phyloP scores from a whole-genome alignment of 2,329 filamentous ascomycete species.

The Ambrosiella cleistominuta region DNA sequence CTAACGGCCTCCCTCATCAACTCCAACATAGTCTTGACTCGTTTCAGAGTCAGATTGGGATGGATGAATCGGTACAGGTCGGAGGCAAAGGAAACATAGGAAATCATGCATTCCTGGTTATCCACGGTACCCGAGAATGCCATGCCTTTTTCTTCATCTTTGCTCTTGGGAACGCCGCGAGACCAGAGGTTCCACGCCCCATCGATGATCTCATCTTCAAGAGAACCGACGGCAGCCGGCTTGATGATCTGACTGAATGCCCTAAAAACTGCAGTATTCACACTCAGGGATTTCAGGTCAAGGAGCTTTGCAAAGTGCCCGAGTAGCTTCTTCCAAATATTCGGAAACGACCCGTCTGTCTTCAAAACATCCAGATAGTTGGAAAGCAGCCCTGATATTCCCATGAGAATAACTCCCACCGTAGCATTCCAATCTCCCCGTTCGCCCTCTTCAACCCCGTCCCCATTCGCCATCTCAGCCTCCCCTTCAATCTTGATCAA shows the following conservation, averaged over 20 bases:
- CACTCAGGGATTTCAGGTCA: constrained; percentile 45
- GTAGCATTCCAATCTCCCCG: constrained; percentile 54
- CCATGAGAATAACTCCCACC: constrained; percentile 54
- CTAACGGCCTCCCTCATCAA: constrained; percentile 56
- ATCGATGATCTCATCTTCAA: constrained; percentile 36
- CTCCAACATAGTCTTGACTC: constrained; percentile 48
- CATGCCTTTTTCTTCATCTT: constrained; percentile 19
- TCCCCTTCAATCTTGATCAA: constrained; percentile 41
- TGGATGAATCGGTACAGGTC: constrained; percentile 65
- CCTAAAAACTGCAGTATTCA: constrained; percentile 54
- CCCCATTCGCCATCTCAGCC: constrained; percentile 6
- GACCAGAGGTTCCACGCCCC: constrained; percentile 56
- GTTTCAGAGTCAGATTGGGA: constrained; percentile 40
- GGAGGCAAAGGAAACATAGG: constrained; percentile 61
- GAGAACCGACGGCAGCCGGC: constrained; percentile 26
- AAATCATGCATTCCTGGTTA: constrained; percentile 68
- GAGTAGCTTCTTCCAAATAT: constrained; percentile 60
- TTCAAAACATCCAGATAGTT: constrained; percentile 61
- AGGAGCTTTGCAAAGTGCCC: constrained; percentile 48
- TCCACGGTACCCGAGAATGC: constrained; percentile 23
- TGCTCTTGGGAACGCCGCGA: constrained; percentile 27
- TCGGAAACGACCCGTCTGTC: constrained; percentile 45
- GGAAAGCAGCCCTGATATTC: constrained; percentile 54
- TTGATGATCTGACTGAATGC: constrained; percentile 47
- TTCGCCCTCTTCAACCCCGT: constrained; percentile 23